Percentiles rank a stretch among this genome's conserved stretches.
Conservation (phyloP, 345 rosid species). For the Linum trigynum region DNA sequence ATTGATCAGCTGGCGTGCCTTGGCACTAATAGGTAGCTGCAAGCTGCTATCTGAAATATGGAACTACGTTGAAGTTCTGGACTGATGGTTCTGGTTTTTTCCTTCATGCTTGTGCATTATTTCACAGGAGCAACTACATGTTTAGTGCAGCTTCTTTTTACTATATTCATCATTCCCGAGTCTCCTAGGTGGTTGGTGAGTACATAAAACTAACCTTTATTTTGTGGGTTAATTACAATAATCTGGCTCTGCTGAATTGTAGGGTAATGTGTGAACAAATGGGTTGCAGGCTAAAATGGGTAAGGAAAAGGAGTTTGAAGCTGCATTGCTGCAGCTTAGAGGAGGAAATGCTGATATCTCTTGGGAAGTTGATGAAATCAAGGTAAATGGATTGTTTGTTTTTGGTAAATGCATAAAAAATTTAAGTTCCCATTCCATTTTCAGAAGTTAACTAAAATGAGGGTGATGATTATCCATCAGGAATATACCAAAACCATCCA, state of each 20-base stretch:
- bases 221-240: no score
- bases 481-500: neutral
- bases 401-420: no score
- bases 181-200: conserved; percentile 58
- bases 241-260: neutral
- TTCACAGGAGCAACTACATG: conserved; percentile 34
- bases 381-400: conserved; percentile 12
- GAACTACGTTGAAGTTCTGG: no score
- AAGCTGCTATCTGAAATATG: no score
- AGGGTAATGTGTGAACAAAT: neutral
- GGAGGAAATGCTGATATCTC: conserved; percentile 36
- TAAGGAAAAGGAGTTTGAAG: conserved; percentile 28
- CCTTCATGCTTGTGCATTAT: neutral
- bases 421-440: no score
- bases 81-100: neutral
- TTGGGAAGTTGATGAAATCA: conserved; percentile 33
- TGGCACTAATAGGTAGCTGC: conserved; percentile 36
- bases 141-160: conserved; percentile 21
- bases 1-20: conserved; percentile 31
- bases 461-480: neutral
- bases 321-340: conserved; percentile 29
- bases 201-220: no score
- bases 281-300: conserved; percentile 39
- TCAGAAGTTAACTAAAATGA: neutral
- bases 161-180: conserved; percentile 38